Base-by-base conservation (phyloP, 495 filamentous ascomycete genomes). In the Polyplosphaeria fusca region DNA sequence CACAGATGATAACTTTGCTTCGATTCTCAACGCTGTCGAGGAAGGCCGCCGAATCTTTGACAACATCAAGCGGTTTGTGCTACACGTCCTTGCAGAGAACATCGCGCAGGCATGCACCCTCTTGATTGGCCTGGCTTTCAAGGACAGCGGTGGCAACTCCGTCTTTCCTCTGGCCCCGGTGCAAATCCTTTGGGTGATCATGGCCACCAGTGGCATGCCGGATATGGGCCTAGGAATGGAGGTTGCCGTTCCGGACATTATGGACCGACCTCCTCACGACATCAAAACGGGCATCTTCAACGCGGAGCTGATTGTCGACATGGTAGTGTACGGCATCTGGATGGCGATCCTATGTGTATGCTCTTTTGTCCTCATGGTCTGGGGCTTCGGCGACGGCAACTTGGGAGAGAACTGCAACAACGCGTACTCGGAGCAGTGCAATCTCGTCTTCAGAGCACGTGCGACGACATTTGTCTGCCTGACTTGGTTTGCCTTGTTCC, bases 1-100 rank as follows among this genome's bases (percentile, higher is more conserved):
- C 24, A 81, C 84, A 0, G 85, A 89, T 55, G 88, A 91, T 66
- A 91, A 91, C 69, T 93, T 93, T 64, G 87, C 86, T 16, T 85
- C 81, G 2, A 92, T 89, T 43, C 80, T 90, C 25, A 82, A 81
- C 25, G 86, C 86, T 13, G 83, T 89, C 55, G 82, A 83, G 52
- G 86, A 89, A 67, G 86, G 86, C 1, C 72, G 86, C 28, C 73
- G 86, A 48, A 82, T 89, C 67, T 89, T 88, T 66, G 85, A 86
- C 61, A 89, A 89, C 61, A 89, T 89, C 55, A 84, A 89, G 64
- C 35, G 37, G 13, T 48, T 85, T 61, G 74, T 89, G 18, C 74
- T 88, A 58, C 86, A 89, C 59, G 64, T 89, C 16, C 76, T 89
- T 37, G 77, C 80, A 32, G 82, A 81, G 48, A 90, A 90, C 67